Conservation (phyloP, 1,284 basidiomycete genomes). For the Ceratobasidium sp. region DNA sequence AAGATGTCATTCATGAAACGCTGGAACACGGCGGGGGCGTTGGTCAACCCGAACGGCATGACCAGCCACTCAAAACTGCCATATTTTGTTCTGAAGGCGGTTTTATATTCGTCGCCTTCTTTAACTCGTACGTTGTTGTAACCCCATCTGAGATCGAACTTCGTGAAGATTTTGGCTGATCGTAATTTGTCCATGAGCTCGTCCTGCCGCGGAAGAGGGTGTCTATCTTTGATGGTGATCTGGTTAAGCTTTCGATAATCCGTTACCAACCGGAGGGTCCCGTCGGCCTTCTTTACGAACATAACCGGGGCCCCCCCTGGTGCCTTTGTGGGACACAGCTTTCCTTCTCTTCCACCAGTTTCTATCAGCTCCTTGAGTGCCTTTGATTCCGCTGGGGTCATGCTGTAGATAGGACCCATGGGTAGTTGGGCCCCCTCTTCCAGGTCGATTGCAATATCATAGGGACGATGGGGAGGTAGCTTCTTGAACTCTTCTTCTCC, state of each 20-base stretch:
- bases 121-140: slow-evolving; percentile 4
- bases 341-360: neutral
- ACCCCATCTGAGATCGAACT: slow-evolving; percentile 34
- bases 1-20: slow-evolving; percentile 41
- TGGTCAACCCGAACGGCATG: slow-evolving; percentile 37
- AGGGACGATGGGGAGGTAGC: neutral
- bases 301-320: slow-evolving; percentile 16
- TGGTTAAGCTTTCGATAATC: slow-evolving; percentile 33
- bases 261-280: slow-evolving; percentile 9
- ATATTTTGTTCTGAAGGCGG: slow-evolving; percentile 28
- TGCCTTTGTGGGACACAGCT: neutral
- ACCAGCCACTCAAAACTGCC: slow-evolving; percentile 36
- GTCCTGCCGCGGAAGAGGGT: slow-evolving; percentile 15
- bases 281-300: slow-evolving; percentile 38
- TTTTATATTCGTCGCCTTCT: slow-evolving; percentile 41
- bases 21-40: slow-evolving; percentile 34
- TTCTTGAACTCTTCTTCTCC: slow-evolving; percentile 3
- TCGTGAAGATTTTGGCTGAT: slow-evolving; percentile 21
- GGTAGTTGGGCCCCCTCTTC: neutral
- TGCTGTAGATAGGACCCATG: neutral
- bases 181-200: slow-evolving; percentile 30
- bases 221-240: slow-evolving; percentile 20
- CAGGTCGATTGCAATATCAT: slow-evolving; percentile 7
- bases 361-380: slow-evolving; percentile 1
- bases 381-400: neutral